Evolutionary conservation across 2,329 filamentous ascomycete species (phyloP).

Genomic region (Xylaria sp.): DNA sequence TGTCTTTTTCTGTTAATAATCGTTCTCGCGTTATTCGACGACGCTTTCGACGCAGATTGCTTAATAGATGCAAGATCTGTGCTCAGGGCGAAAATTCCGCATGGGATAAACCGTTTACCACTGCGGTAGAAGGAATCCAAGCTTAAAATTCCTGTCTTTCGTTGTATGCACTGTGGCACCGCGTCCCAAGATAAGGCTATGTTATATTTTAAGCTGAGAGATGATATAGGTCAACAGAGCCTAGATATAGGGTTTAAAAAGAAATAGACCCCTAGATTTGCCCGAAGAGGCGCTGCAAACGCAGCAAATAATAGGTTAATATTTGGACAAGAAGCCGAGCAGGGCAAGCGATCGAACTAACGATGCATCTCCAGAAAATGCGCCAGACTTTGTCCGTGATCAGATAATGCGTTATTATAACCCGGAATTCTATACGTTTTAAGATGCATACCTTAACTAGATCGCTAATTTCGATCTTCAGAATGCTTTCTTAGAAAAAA

Average conservation of each 20-base stretch:
- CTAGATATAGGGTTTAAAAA: neutral
- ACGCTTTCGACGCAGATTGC: neutral
- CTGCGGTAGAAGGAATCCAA: neutral
- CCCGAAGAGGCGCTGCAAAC: neutral
- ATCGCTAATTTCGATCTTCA: neutral
- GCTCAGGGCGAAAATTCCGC: neutral
- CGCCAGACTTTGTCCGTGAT: neutral
- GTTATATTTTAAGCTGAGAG: neutral
- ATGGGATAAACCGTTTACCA: too few species aligned
- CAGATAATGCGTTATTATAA: neutral
- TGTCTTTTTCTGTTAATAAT: neutral
- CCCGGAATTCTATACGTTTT: neutral
- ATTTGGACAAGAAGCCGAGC: too few species aligned
- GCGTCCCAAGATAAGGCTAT: neutral
- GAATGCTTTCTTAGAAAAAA: neutral
- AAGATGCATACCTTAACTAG: neutral
- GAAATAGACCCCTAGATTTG: neutral
- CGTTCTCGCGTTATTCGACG: neutral
- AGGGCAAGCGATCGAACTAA: too few species aligned
- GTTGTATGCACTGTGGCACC: neutral
- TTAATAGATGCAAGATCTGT: neutral
- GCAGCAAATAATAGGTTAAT: neutral
- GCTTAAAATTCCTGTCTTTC: conserved; percentile 1
- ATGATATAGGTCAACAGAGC: neutral
- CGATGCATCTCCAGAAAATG: neutral